phyloP scores from a whole-genome alignment of 805 yeast genomes.

The Candida boleticola region DNA sequence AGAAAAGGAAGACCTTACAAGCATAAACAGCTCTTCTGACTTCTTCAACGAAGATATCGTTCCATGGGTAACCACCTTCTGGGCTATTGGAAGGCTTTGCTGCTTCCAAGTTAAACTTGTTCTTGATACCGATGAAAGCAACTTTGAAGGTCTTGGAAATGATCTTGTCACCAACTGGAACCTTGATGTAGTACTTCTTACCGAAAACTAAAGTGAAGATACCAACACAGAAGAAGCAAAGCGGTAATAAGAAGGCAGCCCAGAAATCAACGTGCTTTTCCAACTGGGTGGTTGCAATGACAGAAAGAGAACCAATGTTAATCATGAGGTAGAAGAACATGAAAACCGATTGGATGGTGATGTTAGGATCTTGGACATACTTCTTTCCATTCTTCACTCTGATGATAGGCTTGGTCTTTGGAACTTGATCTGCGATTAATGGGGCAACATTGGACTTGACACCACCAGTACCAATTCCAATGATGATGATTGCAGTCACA shows the following conservation, averaged over 20 bases:
- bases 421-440: conserved; percentile 63
- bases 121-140: conserved; percentile 41
- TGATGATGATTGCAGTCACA: conserved; percentile 50
- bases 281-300: conserved; percentile 72
- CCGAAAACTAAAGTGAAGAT: conserved; percentile 53
- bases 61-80: conserved; percentile 52
- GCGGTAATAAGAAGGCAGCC: conserved; percentile 74
- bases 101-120: conserved; percentile 48
- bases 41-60: conserved; percentile 71
- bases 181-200: conserved; percentile 51
- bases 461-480: conserved; percentile 80
- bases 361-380: conserved; percentile 55
- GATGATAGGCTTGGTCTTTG: conserved; percentile 37
- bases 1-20: conserved; percentile 69
- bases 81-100: conserved; percentile 60
- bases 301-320: conserved; percentile 73
- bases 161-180: conserved; percentile 61
- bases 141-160: conserved; percentile 50
- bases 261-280: conserved; percentile 65
- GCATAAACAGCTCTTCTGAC: conserved; percentile 62
- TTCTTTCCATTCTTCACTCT: conserved; percentile 38
- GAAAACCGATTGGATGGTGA: conserved; percentile 70
- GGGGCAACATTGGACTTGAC: conserved; percentile 76
- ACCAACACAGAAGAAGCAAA: conserved; percentile 53
- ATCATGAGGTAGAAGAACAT: conserved; percentile 75